phyloP scores from a whole-genome alignment of 768 basidiomycete species.

The Phlebiopsis flavidoalba region DNA sequence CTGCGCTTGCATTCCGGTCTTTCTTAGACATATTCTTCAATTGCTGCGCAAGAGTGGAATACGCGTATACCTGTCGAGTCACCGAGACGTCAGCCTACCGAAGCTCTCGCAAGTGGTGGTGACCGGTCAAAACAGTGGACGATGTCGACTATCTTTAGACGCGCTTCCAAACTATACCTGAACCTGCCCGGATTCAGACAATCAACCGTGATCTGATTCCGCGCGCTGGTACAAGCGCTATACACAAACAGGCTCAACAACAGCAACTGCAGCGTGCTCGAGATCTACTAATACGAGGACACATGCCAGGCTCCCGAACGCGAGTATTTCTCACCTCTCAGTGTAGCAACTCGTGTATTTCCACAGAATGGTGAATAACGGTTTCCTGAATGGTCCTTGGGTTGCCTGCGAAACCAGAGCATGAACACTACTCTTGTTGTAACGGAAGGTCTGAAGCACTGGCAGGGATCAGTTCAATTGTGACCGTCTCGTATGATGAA shows the following conservation, averaged over 20 bases:
- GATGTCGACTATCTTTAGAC: background rate
- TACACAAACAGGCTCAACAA: conserved; percentile 7
- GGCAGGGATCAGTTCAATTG: background rate
- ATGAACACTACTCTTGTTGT: no score
- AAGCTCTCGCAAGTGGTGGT: background rate
- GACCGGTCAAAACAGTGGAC: background rate
- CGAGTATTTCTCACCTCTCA: background rate
- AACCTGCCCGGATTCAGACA: background rate
- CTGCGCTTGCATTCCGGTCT: conserved; percentile 3
- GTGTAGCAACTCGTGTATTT: background rate
- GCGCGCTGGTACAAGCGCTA: background rate
- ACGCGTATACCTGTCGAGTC: background rate
- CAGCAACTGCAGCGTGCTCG: conserved; percentile 3
- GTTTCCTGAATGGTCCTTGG: background rate
- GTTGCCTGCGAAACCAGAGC: background rate
- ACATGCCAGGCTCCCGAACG: background rate
- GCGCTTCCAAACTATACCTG: conserved; percentile 5
- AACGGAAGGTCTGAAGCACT: background rate
- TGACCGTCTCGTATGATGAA: background rate
- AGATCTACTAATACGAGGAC: background rate
- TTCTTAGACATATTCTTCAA: background rate
- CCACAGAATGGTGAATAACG: background rate
- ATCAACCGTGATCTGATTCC: background rate
- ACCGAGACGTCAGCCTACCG: background rate
- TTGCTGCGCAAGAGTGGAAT: background rate